Conservation (phyloP, 345 rosid genomes). For the Gossypium mustelinum region DNA sequence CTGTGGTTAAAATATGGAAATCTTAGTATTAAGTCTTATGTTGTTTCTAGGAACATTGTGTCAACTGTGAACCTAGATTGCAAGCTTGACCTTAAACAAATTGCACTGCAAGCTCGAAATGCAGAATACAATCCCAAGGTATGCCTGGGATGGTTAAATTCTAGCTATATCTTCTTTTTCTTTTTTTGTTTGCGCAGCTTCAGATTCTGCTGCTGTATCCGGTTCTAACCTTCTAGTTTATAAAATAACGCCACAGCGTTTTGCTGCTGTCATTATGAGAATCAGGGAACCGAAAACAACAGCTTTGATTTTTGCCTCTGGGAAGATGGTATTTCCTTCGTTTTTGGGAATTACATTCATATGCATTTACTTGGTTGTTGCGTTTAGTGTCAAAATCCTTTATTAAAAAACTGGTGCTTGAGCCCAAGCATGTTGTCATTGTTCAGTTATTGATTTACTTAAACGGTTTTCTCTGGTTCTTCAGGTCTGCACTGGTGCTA, state of each 20-base stretch:
- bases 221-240: slow-evolving; percentile 10
- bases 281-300: slow-evolving; percentile 81
- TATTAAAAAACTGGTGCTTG: background rate
- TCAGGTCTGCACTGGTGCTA: slow-evolving; percentile 80
- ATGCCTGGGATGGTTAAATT: background rate
- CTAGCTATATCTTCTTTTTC: background rate
- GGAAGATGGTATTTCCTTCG: slow-evolving; percentile 59
- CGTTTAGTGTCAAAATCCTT: background rate
- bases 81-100: slow-evolving; percentile 70
- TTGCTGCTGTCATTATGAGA: slow-evolving; percentile 89
- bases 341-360: background rate
- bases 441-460: background rate
- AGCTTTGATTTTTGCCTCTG: slow-evolving; percentile 76
- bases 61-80: slow-evolving; percentile 78
- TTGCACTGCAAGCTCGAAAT: slow-evolving; percentile 74
- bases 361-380: background rate
- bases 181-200: background rate
- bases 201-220: background rate
- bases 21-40: background rate
- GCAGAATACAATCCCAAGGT: slow-evolving; percentile 85
- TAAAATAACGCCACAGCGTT: slow-evolving; percentile 47
- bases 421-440: background rate
- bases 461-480: slow-evolving; percentile 4
- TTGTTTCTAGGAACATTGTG: slow-evolving; percentile 56
- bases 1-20: background rate